phyloP scores from a whole-genome alignment of 768 basidiomycete genomes.

The Cystobasidium tubakii region DNA sequence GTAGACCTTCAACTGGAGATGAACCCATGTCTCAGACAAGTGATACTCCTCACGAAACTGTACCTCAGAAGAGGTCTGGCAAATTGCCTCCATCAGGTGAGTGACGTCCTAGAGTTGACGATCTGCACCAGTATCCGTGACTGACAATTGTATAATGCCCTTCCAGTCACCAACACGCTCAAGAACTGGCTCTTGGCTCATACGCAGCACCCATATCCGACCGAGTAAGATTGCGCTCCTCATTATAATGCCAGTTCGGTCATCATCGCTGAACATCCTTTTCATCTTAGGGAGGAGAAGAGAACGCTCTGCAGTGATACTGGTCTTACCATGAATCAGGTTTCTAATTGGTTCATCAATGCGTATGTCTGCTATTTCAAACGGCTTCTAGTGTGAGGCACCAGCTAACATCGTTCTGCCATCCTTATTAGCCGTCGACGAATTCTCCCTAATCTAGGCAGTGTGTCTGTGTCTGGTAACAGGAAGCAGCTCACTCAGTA shows the following conservation, averaged over 20 bases:
- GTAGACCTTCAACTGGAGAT: not conserved
- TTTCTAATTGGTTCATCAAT: slow-evolving; percentile 36
- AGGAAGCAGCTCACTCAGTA: slow-evolving; percentile 28
- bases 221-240: slow-evolving; percentile 10
- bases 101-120: not conserved
- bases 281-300: slow-evolving; percentile 25
- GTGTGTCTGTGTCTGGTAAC: slow-evolving; percentile 1
- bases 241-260: not conserved
- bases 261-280: not conserved
- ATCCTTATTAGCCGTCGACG: slow-evolving; percentile 14
- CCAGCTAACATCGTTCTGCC: not conserved
- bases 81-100: slow-evolving; percentile 23
- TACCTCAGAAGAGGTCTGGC: slow-evolving; percentile 15
- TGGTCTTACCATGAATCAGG: slow-evolving; percentile 28
- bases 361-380: not conserved
- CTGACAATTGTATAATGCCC: not conserved
- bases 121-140: not conserved
- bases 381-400: not conserved
- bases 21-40: not conserved
- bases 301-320: slow-evolving; percentile 10
- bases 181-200: slow-evolving; percentile 28
- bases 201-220: slow-evolving; percentile 32
- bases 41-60: not conserved
- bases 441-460: slow-evolving; percentile 22
- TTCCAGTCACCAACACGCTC: not conserved